Percentiles rank a stretch among this genome's conserved stretches.
Conservation (phyloP, 1,139 yeast species). For the Pichia sp. region DNA sequence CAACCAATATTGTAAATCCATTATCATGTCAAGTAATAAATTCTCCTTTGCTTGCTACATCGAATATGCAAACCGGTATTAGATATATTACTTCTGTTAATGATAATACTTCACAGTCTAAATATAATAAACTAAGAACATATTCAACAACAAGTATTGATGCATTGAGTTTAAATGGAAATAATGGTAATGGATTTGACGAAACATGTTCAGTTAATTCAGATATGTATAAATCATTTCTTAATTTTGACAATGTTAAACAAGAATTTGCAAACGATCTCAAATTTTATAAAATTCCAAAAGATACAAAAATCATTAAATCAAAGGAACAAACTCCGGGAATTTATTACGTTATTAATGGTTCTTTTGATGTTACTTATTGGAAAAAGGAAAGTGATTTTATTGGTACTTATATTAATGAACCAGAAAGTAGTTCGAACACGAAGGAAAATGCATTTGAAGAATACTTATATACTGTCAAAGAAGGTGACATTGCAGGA, state of each 20-base stretch:
- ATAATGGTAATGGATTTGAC: background rate
- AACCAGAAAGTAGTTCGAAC: conserved; percentile 9
- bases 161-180: background rate
- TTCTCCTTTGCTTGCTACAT: conserved; percentile 6
- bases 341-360: conserved; percentile 71
- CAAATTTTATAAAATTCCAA: conserved; percentile 48
- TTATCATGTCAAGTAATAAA: conserved; percentile 9
- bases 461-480: conserved; percentile 49
- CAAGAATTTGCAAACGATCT: conserved; percentile 59
- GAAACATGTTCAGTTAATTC: conserved; percentile 12
- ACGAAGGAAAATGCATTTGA: conserved; percentile 26
- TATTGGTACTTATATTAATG: conserved; percentile 25
- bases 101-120: background rate
- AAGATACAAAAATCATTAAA: conserved; percentile 52
- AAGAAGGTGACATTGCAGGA: conserved; percentile 83
- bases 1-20: background rate
- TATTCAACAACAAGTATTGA: conserved; percentile 24
- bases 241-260: conserved; percentile 47
- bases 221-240: conserved; percentile 14
- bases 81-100: conserved; percentile 8
- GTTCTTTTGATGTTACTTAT: conserved; percentile 58
- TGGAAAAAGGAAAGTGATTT: conserved; percentile 22
- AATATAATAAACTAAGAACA: conserved; percentile 16
- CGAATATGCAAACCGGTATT: conserved; percentile 11
- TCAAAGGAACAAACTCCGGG: conserved; percentile 70